phyloP scores from a whole-genome alignment of 164 flowering plant genomes.

The Berberis thunbergii region DNA sequence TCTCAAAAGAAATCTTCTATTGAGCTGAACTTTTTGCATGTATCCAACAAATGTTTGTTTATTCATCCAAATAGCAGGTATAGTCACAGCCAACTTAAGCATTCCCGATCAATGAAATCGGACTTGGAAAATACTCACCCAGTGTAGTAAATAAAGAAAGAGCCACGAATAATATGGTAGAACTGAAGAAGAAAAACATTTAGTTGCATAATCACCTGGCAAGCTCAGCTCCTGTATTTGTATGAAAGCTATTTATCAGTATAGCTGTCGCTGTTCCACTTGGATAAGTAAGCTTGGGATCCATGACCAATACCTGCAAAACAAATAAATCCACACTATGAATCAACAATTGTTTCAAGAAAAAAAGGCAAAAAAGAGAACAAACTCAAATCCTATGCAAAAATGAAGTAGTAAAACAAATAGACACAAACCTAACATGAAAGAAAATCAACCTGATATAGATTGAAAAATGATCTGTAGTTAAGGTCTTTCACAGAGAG shows the following conservation, averaged over 20 bases:
- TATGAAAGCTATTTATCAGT: slow-evolving; percentile 25
- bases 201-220: slow-evolving; percentile 35
- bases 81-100: too few species aligned
- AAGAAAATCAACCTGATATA: neutral
- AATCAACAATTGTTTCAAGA: neutral
- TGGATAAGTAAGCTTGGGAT: slow-evolving; percentile 89
- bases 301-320: slow-evolving; percentile 80
- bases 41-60: too few species aligned
- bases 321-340: neutral
- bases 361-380: too few species aligned
- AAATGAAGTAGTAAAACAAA: too few species aligned
- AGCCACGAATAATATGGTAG: neutral
- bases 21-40: neutral
- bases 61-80: too few species aligned
- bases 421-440: neutral
- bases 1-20: too few species aligned
- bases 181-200: neutral
- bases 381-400: too few species aligned
- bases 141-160: neutral
- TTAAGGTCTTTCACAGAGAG: neutral
- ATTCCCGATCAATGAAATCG: too few species aligned
- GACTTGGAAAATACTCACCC: neutral
- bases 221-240: too few species aligned
- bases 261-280: slow-evolving; percentile 98
- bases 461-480: neutral